Conservation (phyloP, 78 protist species). For the Thecamonas trahens region DNA sequence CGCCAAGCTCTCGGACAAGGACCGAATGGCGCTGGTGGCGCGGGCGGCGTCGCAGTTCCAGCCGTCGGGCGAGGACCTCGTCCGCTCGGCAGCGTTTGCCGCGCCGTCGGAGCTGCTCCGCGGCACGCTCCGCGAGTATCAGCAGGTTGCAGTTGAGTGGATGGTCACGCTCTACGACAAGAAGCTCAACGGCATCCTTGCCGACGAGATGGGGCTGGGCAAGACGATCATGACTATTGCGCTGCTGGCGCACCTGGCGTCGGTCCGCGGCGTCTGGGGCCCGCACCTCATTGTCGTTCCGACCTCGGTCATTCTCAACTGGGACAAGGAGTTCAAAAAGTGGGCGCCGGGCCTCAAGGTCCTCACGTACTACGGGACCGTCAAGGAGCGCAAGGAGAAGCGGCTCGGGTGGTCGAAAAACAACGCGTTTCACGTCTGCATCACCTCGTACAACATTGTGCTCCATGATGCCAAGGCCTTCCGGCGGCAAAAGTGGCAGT, state of each 20-base stretch:
- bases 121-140: slow-evolving; percentile 78
- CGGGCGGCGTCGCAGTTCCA: slow-evolving; percentile 16
- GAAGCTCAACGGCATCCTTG: slow-evolving; percentile 85
- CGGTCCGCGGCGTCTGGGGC: slow-evolving; percentile 76
- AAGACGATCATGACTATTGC: slow-evolving; percentile 91
- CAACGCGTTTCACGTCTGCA: slow-evolving; percentile 80
- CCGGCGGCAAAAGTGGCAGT: slow-evolving; percentile 71
- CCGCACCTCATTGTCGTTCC: slow-evolving; percentile 93
- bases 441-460: slow-evolving; percentile 76
- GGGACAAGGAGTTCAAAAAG: slow-evolving; percentile 88
- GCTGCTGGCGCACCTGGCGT: slow-evolving; percentile 85
- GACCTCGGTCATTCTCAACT: slow-evolving; percentile 63
- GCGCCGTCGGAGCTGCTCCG: slow-evolving; percentile 37
- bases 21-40: not conserved
- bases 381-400: slow-evolving; percentile 64
- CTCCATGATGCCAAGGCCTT: slow-evolving; percentile 57
- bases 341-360: slow-evolving; percentile 89
- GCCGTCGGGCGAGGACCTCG: slow-evolving; percentile 72
- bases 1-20: not conserved
- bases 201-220: slow-evolving; percentile 93
- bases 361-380: slow-evolving; percentile 77
- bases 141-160: slow-evolving; percentile 89
- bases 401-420: slow-evolving; percentile 80
- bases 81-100: slow-evolving; percentile 23
- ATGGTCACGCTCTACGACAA: slow-evolving; percentile 69